phyloP scores from a whole-genome alignment of 1,284 basidiomycete species.

The Thecaphora frezii region DNA sequence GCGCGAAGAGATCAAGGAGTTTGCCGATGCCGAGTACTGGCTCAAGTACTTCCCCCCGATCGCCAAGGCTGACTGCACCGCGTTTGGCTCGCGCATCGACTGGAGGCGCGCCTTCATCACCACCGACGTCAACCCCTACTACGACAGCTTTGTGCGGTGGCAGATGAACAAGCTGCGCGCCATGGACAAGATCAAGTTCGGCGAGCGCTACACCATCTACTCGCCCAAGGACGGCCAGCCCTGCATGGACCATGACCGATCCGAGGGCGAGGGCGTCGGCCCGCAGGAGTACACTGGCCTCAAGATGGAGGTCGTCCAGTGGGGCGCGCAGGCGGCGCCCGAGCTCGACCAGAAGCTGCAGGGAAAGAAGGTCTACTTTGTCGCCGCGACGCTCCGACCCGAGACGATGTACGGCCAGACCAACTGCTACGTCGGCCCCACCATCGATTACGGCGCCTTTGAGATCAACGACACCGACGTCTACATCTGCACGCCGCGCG shows the following conservation, averaged over 20 bases:
- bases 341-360: slow-evolving; percentile 66
- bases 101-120: slow-evolving; percentile 96
- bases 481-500: slow-evolving; percentile 84
- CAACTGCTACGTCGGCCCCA: slow-evolving; percentile 92
- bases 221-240: slow-evolving; percentile 99
- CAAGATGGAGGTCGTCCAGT: slow-evolving; percentile 86
- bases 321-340: slow-evolving; percentile 63
- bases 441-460: slow-evolving; percentile 89
- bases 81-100: slow-evolving; percentile 90
- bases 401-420: slow-evolving; percentile 99
- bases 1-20: slow-evolving; percentile 86
- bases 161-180: slow-evolving; percentile 90
- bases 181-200: slow-evolving; percentile 69
- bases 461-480: slow-evolving; percentile 69
- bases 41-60: slow-evolving; percentile 94
- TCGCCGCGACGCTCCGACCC: slow-evolving; percentile 91
- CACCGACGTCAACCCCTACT: slow-evolving; percentile 94
- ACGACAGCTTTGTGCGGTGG: slow-evolving; percentile 96
- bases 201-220: slow-evolving; percentile 97
- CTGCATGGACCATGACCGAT: slow-evolving; percentile 99
- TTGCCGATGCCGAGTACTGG: slow-evolving; percentile 92
- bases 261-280: slow-evolving; percentile 89
- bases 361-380: slow-evolving; percentile 82
- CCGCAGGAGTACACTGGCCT: slow-evolving; percentile 95
- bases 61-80: slow-evolving; percentile 77